Percentiles rank a stretch among this genome's conserved stretches.
Conservation (phyloP, 345 rosid genomes). For the Boechera stricta region DNA sequence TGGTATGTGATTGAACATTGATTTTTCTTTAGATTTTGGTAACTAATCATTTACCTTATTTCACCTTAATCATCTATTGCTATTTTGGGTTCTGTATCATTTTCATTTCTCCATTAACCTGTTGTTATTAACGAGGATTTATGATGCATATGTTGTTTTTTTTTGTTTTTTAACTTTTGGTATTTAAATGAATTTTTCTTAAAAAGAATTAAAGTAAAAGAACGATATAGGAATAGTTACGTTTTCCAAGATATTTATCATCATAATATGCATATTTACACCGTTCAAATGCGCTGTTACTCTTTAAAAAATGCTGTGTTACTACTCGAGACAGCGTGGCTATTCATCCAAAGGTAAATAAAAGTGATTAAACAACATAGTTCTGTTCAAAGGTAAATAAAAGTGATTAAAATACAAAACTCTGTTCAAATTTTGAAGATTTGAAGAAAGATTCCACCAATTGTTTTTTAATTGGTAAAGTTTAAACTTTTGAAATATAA, state of each 20-base stretch:
- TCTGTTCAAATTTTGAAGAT: slow-evolving; percentile 35
- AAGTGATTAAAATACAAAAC: slow-evolving; percentile 12
- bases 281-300: slow-evolving; percentile 17
- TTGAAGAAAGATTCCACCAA: slow-evolving; percentile 38
- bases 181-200: neutral
- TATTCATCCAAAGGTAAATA: slow-evolving; percentile 9
- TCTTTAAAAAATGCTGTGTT: slow-evolving; percentile 3
- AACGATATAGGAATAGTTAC: slow-evolving; percentile 18
- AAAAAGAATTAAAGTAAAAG: neutral
- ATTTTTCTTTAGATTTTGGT: slow-evolving; percentile 20
- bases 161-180: slow-evolving; percentile 2
- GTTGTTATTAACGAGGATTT: slow-evolving; percentile 28
- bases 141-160: slow-evolving; percentile 5
- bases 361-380: slow-evolving; percentile 10
- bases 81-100: slow-evolving; percentile 26
- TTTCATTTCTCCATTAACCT: slow-evolving; percentile 10
- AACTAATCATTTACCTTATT: slow-evolving; percentile 32
- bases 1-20: slow-evolving; percentile 8
- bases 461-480: slow-evolving; percentile 12
- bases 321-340: slow-evolving; percentile 34
- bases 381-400: neutral
- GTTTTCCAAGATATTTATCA: slow-evolving; percentile 32
- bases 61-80: slow-evolving; percentile 9
- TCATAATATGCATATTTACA: slow-evolving; percentile 2
- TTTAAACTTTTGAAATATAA: slow-evolving; percentile 33